Evolutionary conservation across 2,329 filamentous ascomycete genomes (phyloP).

Genomic region (Apiospora hydei): DNA sequence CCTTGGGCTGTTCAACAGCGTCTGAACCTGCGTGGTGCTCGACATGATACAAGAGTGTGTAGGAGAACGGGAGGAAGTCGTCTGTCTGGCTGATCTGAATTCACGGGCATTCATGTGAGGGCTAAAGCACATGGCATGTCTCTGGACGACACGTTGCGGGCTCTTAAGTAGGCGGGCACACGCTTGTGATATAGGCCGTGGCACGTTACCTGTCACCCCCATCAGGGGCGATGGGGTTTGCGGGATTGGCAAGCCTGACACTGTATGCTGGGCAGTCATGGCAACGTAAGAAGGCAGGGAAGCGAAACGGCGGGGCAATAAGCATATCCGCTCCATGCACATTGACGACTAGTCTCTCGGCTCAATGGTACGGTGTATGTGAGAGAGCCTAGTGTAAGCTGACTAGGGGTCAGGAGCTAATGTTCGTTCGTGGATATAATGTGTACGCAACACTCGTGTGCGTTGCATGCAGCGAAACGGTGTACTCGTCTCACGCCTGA

Average conservation of each 20-base stretch:
- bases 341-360: slow-evolving; percentile 12
- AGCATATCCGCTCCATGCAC: slow-evolving; percentile 13
- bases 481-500: not conserved
- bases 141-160: not conserved
- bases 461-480: slow-evolving; percentile 12
- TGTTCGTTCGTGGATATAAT: slow-evolving; percentile 4
- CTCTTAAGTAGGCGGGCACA: not conserved
- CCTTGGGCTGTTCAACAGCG: not conserved
- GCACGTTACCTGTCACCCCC: slow-evolving; percentile 10
- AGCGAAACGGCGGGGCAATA: slow-evolving; percentile 16
- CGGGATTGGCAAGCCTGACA: not conserved
- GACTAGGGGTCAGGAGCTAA: not conserved
- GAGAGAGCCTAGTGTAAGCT: not conserved
- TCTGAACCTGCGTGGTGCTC: slow-evolving; percentile 1
- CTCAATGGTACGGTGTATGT: slow-evolving; percentile 3
- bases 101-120: not conserved
- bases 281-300: not conserved
- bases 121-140: not conserved
- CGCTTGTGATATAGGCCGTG: slow-evolving; percentile 2
- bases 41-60: not conserved
- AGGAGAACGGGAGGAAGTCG: not conserved
- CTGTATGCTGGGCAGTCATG: slow-evolving; percentile 5
- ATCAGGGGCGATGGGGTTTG: not conserved
- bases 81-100: not conserved
- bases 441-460: slow-evolving; percentile 4